These are phyloP conservation scores for Trebouxia sp. DNA, from an alignment of 139 green algal species.

Conservation along the genomic window DNA sequence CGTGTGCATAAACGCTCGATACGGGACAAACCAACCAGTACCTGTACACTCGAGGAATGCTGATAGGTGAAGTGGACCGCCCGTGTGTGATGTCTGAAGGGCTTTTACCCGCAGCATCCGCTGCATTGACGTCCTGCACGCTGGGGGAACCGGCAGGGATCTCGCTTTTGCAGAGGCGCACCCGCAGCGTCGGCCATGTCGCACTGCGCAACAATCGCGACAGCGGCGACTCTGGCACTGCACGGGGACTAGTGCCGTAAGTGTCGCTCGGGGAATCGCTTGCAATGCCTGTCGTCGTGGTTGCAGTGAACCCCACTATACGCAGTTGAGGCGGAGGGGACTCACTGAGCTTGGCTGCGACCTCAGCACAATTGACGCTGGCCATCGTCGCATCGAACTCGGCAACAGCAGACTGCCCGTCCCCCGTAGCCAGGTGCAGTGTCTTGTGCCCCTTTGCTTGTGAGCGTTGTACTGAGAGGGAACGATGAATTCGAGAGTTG, in stretches of 20 bases:
- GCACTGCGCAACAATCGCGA: not conserved
- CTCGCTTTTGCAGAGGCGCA: not conserved
- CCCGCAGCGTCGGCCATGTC: not conserved
- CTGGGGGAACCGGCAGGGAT: not conserved
- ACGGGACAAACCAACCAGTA: not conserved
- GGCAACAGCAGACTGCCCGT: too few species aligned
- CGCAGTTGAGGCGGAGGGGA: not conserved
- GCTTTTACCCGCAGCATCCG: too few species aligned
- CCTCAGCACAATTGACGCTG: too few species aligned
- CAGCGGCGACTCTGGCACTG: not conserved
- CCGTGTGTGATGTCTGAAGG: not conserved
- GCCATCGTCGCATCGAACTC: too few species aligned
- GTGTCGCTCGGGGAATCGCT: not conserved
- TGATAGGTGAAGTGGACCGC: not conserved
- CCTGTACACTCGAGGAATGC: constrained; percentile 1
- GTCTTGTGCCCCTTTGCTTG: too few species aligned
- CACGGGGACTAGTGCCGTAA: not conserved
- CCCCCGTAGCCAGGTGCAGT: too few species aligned
- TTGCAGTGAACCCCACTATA: not conserved
- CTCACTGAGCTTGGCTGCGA: too few species aligned
- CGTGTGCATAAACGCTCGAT: too few species aligned
- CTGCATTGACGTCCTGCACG: too few species aligned
- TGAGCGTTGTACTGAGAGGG: too few species aligned
- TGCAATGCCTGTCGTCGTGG: not conserved
- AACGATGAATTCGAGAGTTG: too few species aligned